These are phyloP conservation scores for Lathyrus oleraceus DNA, from an alignment of 306 rosid genomes.

Conservation along the genomic window DNA sequence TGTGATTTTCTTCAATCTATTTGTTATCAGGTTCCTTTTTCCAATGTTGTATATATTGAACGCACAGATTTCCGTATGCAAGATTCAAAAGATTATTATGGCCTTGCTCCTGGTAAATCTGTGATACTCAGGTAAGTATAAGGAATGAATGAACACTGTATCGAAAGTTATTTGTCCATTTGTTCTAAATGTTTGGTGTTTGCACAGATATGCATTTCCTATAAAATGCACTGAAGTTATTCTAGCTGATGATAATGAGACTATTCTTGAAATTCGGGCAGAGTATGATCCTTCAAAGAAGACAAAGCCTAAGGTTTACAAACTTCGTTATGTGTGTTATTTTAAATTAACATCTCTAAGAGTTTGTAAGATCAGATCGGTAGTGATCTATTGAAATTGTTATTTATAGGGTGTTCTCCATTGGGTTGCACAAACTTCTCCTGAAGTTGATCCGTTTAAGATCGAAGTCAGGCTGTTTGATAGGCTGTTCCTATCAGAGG, in stretches of 20 bases:
- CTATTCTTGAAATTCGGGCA: conserved; percentile 79
- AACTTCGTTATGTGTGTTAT: conserved; percentile 21
- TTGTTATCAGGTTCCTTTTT: conserved; percentile 68
- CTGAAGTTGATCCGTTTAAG: conserved; percentile 79
- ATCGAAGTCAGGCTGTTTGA: conserved; percentile 90
- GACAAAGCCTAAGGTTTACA: conserved; percentile 88
- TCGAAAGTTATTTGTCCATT: conserved; percentile 9
- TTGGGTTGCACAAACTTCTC: conserved; percentile 87
- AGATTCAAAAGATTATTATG: conserved; percentile 93
- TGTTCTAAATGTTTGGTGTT: conserved; percentile 19
- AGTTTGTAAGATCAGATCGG: conserved; percentile 23
- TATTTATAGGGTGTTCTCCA: conserved; percentile 84
- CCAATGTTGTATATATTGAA: conserved; percentile 82
- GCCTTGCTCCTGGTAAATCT: conserved; percentile 98
- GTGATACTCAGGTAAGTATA: conserved; percentile 74
- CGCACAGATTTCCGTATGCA: conserved; percentile 84
- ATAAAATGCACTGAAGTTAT: conserved; percentile 90
- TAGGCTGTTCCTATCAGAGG: conserved; percentile 87
- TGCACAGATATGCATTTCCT: conserved; percentile 85
- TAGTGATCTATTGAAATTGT: conserved; percentile 24
- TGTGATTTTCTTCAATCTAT: conserved; percentile 24
- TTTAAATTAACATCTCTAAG: conserved; percentile 20
- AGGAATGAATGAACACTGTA: conserved; percentile 19
- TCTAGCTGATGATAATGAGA: conserved; percentile 78
- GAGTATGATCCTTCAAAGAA: conserved; percentile 91